phyloP scores from a whole-genome alignment of 495 filamentous ascomycete species.

The Apiosordaria backusii region DNA sequence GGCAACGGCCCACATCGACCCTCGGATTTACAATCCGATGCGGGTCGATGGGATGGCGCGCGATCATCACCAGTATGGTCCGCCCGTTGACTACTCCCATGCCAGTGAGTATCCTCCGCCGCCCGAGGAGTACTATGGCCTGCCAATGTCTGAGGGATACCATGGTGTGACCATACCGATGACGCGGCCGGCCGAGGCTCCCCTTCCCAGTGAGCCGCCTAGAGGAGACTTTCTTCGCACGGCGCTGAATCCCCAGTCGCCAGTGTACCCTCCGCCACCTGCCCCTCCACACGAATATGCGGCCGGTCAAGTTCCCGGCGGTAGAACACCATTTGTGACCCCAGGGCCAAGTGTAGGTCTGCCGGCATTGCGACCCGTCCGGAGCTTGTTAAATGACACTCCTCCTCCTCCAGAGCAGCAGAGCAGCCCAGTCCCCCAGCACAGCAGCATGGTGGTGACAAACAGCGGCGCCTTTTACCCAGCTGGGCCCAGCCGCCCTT shows the following conservation, averaged over 20 bases:
- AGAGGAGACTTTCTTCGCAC: conserved; percentile 40
- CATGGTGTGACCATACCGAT: background rate
- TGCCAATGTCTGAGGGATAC: background rate
- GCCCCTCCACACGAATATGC: conserved; percentile 8
- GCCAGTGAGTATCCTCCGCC: conserved; percentile 17
- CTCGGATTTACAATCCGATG: conserved; percentile 1
- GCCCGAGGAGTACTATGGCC: background rate
- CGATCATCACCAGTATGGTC: background rate
- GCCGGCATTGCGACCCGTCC: conserved; percentile 43
- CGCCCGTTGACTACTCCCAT: conserved; percentile 5
- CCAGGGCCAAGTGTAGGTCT: conserved; percentile 29
- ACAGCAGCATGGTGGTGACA: conserved; percentile 32
- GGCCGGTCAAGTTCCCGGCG: background rate
- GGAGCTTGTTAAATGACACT: conserved; percentile 23
- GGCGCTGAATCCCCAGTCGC: conserved; percentile 37
- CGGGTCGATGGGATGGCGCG: conserved; percentile 1
- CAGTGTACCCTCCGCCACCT: conserved; percentile 11
- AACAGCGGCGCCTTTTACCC: conserved; percentile 41
- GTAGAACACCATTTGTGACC: conserved; percentile 27
- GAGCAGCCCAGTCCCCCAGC: conserved; percentile 23
- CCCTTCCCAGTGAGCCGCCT: conserved; percentile 13
- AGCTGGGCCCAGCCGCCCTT: conserved; percentile 35
- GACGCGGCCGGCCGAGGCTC: background rate
- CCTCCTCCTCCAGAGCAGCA: conserved; percentile 28
- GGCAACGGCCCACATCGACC: conserved; percentile 9